Evolutionary conservation across 805 yeast species (phyloP).

Genomic region (Naumovozyma baii): DNA sequence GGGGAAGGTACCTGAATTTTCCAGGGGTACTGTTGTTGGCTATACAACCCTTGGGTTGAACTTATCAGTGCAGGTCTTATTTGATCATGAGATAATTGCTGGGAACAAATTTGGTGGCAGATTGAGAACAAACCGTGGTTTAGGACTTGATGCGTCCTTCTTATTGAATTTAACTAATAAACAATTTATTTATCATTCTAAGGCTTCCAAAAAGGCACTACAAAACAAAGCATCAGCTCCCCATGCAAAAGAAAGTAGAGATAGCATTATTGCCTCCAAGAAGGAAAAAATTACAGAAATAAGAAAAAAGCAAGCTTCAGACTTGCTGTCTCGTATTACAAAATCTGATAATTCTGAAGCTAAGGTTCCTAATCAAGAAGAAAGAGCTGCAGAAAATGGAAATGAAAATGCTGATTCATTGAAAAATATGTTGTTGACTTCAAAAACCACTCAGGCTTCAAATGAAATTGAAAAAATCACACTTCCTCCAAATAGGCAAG

Average conservation of each 20-base stretch:
- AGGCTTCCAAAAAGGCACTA: slow-evolving; percentile 40
- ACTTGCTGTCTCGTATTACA: slow-evolving; percentile 38
- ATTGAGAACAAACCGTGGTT: slow-evolving; percentile 68
- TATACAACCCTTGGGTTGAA: slow-evolving; percentile 49
- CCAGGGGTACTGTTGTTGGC: slow-evolving; percentile 84
- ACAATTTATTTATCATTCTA: slow-evolving; percentile 69
- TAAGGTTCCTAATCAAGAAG: slow-evolving; percentile 2
- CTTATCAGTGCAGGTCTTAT: slow-evolving; percentile 61
- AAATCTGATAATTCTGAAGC: slow-evolving; percentile 14
- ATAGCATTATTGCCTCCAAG: slow-evolving; percentile 1
- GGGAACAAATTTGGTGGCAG: slow-evolving; percentile 79
- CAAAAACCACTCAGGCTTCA: background rate
- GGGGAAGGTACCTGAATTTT: slow-evolving; percentile 81
- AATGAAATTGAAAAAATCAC: slow-evolving; percentile 4
- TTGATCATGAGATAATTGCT: slow-evolving; percentile 73
- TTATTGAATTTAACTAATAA: slow-evolving; percentile 66
- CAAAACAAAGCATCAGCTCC: slow-evolving; percentile 25
- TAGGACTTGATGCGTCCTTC: slow-evolving; percentile 70
- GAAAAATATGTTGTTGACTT: no score
- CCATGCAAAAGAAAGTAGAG: slow-evolving; percentile 4
- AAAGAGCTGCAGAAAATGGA: slow-evolving; percentile 2
- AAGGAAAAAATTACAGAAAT: slow-evolving; percentile 22
- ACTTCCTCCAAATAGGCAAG: slow-evolving; percentile 11
- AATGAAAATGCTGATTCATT: background rate
- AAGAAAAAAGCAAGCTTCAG: slow-evolving; percentile 32